Base-by-base conservation (phyloP, 2,329 filamentous ascomycete species). In the Fusarium stilboides region DNA sequence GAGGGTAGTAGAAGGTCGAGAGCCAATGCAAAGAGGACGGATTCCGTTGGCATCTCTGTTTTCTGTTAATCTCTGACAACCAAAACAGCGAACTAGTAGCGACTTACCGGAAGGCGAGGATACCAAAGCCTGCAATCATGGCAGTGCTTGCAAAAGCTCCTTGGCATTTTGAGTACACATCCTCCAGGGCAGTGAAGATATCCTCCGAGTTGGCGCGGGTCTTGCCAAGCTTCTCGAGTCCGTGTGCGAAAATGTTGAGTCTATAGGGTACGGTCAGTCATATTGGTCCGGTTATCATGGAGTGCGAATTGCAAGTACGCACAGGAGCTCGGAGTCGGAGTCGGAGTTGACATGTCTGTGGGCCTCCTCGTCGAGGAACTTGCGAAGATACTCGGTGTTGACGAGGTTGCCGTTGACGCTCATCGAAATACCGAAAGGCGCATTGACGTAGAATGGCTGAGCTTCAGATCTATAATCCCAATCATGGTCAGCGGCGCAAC, bases 371-470 rank as follows among this genome's bases (percentile, higher is more conserved):
- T 97, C 93, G 49, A 97, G 85, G 76, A 90, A 93, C 64, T 84
- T 81, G 77, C 88, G 89, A 47, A 97, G 84, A 53, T 92, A 89
- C 3, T 86, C 85, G 7, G 91, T 88, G 76, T 97, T 87, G 83
- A 97, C 92, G 46, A 97, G 85, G 80, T 97, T 97, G 63, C 94
- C 94, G 76, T 97, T 97, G 81, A 96, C 91, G 22, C 70, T 47
- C 68, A 72, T 70, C 8, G 64, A 72, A 37, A 76, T 46, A 31
- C 76, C 75, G 50, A 72, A 77, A 14, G 75, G 93, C 60, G 87
- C 88, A 83, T 97, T 97, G 75, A 96, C 93, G 77, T 96, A 97
- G 80, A 98, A 97, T 1, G 94, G 94, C 80, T 97, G 94, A 13
- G 93, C 93, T 80, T 97, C 94, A 9, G 93, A 90, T 75, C 93